Base-by-base conservation (phyloP, 768 basidiomycete genomes). In the Cystobasidiopsis lactophilus region DNA sequence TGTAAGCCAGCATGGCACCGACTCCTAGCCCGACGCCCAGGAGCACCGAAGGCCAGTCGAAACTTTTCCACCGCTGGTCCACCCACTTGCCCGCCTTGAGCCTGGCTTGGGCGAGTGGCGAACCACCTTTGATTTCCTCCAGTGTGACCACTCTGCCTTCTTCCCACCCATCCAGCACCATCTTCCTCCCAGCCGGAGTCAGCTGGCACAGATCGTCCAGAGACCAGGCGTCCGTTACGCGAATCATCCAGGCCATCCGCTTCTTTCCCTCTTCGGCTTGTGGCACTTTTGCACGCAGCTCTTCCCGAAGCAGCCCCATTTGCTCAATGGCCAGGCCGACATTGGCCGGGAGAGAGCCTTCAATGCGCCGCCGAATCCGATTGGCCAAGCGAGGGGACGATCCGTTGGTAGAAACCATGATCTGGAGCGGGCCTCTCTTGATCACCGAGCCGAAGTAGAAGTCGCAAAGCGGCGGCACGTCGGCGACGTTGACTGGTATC, bases 391-490 rank as follows among this genome's bases (percentile, higher is more conserved):
- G 79, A 1, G 93, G 93, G 13, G 85, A 83, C 60, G 82, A 78
- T 30, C 93, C 93, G 56, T 84, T 84, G 3, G 93, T 96, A 18
- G 85, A 89, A 49, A 98, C 78, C 82, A 96, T 81, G 58, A 98
- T 77, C 67, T 93, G 88, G 23, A 98, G 69, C 0, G 89, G 84
- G 0, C 91, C 89, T 55, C 78, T 74, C 29, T 85, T 79, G 55
- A 95, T 77, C 65, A 85, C 83, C 2, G 85, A 82, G 47, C 93
- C 93, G 69, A 96, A 98, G 71, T 89, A 96, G 64, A 98, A 98
- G 68, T 98, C 91, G 72, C 93, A 98, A 40, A 79, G 75, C 40
- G 82, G 77, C 2, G 93, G 93, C 55, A 95, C 81, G 69, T 98
- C 91, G 37, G 93, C 93, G 56, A 86, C 85, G 67, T 98, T 98